Percentiles rank a stretch among this genome's conserved stretches.
These are phyloP conservation scores for Kwoniella mangroviensis DNA, from an alignment of 768 basidiomycete species.

Conservation along the genomic window DNA sequence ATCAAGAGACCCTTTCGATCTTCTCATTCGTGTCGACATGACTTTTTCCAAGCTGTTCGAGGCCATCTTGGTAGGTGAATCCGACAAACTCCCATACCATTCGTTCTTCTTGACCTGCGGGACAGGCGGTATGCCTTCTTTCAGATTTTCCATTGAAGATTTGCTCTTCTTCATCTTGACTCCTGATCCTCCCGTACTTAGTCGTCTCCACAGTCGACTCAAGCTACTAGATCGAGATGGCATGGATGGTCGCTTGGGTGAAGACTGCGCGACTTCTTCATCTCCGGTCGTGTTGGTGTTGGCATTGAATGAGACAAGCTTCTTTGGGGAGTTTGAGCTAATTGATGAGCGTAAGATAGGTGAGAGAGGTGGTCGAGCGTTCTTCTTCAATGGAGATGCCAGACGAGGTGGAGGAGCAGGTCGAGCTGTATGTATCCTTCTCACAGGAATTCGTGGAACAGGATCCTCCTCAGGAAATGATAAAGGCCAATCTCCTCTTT, in stretches of 20 bases:
- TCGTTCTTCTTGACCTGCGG: conserved; percentile 12
- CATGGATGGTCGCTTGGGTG: conserved; percentile 8
- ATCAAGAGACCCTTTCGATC: conserved; percentile 17
- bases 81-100: not conserved
- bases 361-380: not conserved
- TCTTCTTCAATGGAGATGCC: not conserved
- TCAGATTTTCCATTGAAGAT: not conserved
- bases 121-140: conserved; percentile 13
- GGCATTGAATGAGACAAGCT: conserved; percentile 16
- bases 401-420: conserved; percentile 8
- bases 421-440: not conserved
- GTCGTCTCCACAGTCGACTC: conserved; percentile 16
- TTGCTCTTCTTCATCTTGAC: conserved; percentile 9
- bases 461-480: not conserved
- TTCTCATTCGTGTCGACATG: conserved; percentile 6
- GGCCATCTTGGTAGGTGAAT: not conserved
- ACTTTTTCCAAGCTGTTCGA: not conserved
- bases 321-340: conserved; percentile 8
- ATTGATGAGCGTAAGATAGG: conserved; percentile 7
- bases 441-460: not conserved
- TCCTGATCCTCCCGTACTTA: conserved; percentile 17
- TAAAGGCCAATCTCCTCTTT: conserved; percentile 15
- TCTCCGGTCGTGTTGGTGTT: not conserved
- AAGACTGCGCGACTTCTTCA: not conserved
- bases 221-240: conserved; percentile 19